A percentile compares a stretch with the other conserved stretches of the same genome.
phyloP scores from a whole-genome alignment of 805 yeast genomes.

The Komagataella populi region DNA sequence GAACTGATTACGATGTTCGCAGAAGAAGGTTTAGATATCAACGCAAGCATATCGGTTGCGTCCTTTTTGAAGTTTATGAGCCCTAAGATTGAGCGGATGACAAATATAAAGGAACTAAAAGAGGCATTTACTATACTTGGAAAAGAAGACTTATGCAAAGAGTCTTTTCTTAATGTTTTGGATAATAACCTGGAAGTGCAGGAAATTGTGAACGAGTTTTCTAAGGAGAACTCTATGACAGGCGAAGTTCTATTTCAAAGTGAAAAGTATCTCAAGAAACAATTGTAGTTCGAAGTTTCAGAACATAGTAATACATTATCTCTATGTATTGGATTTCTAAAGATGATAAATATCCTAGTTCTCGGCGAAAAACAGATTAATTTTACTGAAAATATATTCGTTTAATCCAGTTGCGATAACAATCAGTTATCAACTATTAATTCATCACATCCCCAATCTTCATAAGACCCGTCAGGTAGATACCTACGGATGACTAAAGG shows the following conservation, averaged over 20 bases:
- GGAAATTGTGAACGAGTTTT: conserved; percentile 39
- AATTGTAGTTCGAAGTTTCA: conserved; percentile 7
- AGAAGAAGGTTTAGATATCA: conserved; percentile 12
- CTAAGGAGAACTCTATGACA: conserved; percentile 35
- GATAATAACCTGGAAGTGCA: conserved; percentile 36
- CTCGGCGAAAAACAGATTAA: background rate
- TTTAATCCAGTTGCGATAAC: background rate
- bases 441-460: conserved; percentile 99
- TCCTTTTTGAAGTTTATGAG: conserved; percentile 54
- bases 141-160: conserved; percentile 25
- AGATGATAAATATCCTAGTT: background rate
- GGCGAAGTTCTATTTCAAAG: conserved; percentile 50
- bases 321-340: background rate
- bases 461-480: conserved; percentile 92
- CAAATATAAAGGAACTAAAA: conserved; percentile 35
- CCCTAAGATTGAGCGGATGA: conserved; percentile 33
- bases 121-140: conserved; percentile 30
- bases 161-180: conserved; percentile 19
- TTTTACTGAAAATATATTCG: background rate
- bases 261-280: conserved; percentile 40
- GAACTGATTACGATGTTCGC: conserved; percentile 37
- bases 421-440: conserved; percentile 59
- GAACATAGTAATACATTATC: background rate
- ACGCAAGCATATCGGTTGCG: conserved; percentile 40
- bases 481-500: conserved; percentile 94